Percentiles rank a stretch among this genome's conserved stretches.
Evolutionary conservation across 78 protist species (phyloP).

Genomic region (Dictyostelium firmibasis): DNA sequence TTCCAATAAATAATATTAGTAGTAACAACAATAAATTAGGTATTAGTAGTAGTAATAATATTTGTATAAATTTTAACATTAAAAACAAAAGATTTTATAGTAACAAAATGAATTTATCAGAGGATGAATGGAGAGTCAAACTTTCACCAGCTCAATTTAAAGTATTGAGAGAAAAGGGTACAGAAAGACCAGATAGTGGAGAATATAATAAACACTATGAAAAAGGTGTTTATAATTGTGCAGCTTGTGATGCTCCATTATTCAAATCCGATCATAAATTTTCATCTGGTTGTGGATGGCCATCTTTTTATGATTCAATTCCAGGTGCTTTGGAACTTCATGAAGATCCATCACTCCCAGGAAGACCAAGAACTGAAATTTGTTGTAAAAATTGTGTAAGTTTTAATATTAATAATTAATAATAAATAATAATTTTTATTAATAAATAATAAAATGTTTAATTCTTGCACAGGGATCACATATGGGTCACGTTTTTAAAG

Average conservation of each 20-base stretch:
- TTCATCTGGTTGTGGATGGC: slow-evolving; percentile 92
- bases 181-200: slow-evolving; percentile 36
- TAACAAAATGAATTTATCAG: slow-evolving; percentile 34
- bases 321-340: slow-evolving; percentile 77
- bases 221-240: slow-evolving; percentile 45
- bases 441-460: no score
- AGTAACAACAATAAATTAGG: no score
- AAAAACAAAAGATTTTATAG: not conserved
- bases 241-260: slow-evolving; percentile 78
- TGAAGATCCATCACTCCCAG: slow-evolving; percentile 76
- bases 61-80: not conserved
- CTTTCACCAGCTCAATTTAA: slow-evolving; percentile 72
- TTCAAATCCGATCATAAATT: slow-evolving; percentile 79
- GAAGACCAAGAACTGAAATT: slow-evolving; percentile 87
- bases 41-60: not conserved
- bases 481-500: slow-evolving; percentile 92
- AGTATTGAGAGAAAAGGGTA: slow-evolving; percentile 76
- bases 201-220: slow-evolving; percentile 55
- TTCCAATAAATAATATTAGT: not conserved
- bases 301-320: slow-evolving; percentile 82
- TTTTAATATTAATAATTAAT: not conserved
- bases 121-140: slow-evolving; percentile 73
- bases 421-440: not conserved
- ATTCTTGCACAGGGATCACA: slow-evolving; percentile 78
- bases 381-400: slow-evolving; percentile 78